Evolutionary conservation across 2,329 filamentous ascomycete species (phyloP).

Genomic region (Claviceps monticola): DNA sequence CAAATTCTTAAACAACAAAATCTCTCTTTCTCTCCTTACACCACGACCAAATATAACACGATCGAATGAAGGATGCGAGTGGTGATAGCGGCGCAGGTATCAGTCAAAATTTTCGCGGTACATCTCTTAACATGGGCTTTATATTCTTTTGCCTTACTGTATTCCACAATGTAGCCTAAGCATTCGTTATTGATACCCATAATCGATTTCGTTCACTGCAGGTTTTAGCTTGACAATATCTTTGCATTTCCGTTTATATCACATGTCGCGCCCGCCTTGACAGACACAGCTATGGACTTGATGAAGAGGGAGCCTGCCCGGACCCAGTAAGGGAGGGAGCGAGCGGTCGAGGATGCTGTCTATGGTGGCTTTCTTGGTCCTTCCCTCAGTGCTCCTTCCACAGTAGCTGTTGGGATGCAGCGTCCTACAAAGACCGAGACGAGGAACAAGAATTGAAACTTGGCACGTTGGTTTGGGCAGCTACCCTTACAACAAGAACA

Average conservation of each 20-base stretch:
- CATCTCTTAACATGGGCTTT: background rate
- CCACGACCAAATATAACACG: background rate
- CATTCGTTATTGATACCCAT: constrained; percentile 4
- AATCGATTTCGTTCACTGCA: background rate
- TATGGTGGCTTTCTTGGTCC: background rate
- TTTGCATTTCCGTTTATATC: background rate
- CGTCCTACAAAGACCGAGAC: background rate
- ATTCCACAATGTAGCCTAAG: background rate
- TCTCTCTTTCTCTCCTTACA: background rate
- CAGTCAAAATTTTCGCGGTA: background rate
- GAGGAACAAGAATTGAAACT: background rate
- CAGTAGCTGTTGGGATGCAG: background rate
- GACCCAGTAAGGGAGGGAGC: background rate
- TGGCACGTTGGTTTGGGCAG: background rate
- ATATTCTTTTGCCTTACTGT: background rate
- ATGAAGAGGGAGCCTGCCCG: background rate
- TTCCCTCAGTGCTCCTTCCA: constrained; percentile 3
- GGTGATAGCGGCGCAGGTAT: background rate
- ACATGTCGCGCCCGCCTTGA: background rate
- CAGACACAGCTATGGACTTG: background rate
- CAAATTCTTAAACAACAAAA: background rate
- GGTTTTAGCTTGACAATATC: background rate
- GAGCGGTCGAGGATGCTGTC: background rate
- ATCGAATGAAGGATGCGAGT: background rate
- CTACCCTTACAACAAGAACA: background rate